Conservation (phyloP, 2,329 filamentous ascomycete species). For the Fusarium sp. region DNA sequence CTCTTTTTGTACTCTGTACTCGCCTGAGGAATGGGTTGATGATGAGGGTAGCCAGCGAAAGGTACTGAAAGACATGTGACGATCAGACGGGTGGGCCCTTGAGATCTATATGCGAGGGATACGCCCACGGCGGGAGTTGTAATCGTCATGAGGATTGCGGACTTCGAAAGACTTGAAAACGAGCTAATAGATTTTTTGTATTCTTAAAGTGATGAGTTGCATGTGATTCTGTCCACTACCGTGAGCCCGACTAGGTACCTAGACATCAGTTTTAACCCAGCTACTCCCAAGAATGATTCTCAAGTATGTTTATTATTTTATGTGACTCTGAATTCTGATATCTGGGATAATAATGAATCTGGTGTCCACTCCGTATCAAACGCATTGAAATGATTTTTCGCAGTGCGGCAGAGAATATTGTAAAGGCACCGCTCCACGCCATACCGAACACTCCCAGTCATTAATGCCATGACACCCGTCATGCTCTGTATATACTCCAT, state of each 20-base stretch:
- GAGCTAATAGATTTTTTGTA: conserved; percentile 43
- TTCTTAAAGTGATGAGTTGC: background rate
- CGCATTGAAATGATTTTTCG: background rate
- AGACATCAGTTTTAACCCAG: too few relatives aligned
- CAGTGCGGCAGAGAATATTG: background rate
- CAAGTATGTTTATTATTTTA: too few relatives aligned
- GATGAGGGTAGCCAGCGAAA: background rate
- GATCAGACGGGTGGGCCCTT: conserved; percentile 5
- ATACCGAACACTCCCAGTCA: background rate
- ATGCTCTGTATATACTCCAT: background rate
- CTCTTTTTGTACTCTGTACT: background rate
- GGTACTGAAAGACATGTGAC: conserved; percentile 14
- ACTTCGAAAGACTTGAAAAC: conserved; percentile 39
- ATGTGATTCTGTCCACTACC: background rate
- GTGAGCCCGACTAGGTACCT: background rate
- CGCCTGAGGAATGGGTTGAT: background rate
- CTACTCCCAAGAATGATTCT: too few relatives aligned
- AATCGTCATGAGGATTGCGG: conserved; percentile 29
- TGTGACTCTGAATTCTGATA: background rate
- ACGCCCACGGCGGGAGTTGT: conserved; percentile 14
- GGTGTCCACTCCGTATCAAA: conserved; percentile 14
- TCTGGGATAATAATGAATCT: conserved; percentile 2
- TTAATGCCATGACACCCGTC: background rate
- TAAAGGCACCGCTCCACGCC: background rate
- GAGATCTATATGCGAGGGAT: conserved; percentile 13